Conservation (phyloP, 2,329 filamentous ascomycete genomes). For the Fusarium phyllophilum region DNA sequence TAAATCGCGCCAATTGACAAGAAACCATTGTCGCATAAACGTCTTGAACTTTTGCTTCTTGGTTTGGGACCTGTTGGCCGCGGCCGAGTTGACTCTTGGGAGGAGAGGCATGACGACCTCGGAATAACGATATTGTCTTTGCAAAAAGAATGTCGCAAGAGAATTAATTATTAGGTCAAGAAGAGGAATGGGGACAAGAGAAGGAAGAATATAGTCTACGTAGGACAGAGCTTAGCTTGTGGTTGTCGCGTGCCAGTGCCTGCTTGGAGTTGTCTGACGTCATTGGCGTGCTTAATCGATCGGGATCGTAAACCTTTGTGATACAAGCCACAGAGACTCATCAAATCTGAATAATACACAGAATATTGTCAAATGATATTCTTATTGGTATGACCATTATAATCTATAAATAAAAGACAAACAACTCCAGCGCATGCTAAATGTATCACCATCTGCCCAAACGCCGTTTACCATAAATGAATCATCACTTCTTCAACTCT, state of each 20-base stretch:
- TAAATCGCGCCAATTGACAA: constrained; percentile 67
- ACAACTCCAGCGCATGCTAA: neutral
- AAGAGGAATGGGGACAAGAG: neutral
- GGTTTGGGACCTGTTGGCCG: neutral
- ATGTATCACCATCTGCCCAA: neutral
- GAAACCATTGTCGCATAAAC: constrained; percentile 61
- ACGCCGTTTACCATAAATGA: constrained; percentile 5
- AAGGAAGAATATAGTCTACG: neutral
- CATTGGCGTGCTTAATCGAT: constrained; percentile 22
- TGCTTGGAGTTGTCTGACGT: constrained; percentile 25
- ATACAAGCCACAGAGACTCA: neutral
- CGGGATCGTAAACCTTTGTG: constrained; percentile 3
- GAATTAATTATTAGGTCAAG: neutral
- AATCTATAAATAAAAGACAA: neutral
- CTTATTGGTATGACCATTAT: neutral
- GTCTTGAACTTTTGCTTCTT: constrained; percentile 16
- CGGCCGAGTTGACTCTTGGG: constrained; percentile 22
- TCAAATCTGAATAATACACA: neutral
- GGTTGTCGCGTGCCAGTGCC: constrained; percentile 31
- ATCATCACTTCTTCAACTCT: constrained; percentile 16
- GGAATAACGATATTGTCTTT: neutral
- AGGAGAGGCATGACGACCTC: constrained; percentile 34
- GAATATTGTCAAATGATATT: neutral
- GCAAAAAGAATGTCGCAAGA: neutral
- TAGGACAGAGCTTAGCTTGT: neutral